phyloP scores from a whole-genome alignment of 179 eudicot genomes.

The Vitellaria paradoxa region DNA sequence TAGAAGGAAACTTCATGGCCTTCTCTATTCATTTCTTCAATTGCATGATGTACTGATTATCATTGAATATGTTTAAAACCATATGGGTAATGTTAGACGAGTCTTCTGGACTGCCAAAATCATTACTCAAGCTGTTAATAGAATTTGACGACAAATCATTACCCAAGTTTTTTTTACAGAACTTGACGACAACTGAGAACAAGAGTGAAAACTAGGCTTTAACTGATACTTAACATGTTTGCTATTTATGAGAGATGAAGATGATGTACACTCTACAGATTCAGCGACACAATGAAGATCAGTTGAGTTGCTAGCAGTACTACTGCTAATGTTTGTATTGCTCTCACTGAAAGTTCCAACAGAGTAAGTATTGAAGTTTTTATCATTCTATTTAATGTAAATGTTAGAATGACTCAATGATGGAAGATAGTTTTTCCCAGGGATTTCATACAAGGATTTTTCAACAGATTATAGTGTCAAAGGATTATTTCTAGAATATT shows the following conservation, averaged over 20 bases:
- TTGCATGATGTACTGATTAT: constrained; percentile 37
- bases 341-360: constrained; percentile 36
- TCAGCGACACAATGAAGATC: constrained; percentile 31
- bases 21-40: not conserved
- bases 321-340: constrained; percentile 29
- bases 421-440: constrained; percentile 54
- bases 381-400: constrained; percentile 20
- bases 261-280: no score
- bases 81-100: constrained; percentile 27
- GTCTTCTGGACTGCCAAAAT: constrained; percentile 16
- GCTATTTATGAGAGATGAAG: no score
- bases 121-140: no score
- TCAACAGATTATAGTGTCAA: constrained; percentile 71
- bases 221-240: no score
- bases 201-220: no score
- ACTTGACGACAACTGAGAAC: no score
- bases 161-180: constrained; percentile 28
- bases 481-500: no score
- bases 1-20: not conserved
- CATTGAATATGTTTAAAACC: constrained; percentile 38
- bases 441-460: constrained; percentile 64
- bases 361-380: constrained; percentile 41
- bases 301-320: constrained; percentile 23
- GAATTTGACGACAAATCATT: constrained; percentile 20
- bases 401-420: constrained; percentile 35